Evolutionary conservation across 2,329 filamentous ascomycete species (phyloP).

Genomic region (Hypoxylon sp.): DNA sequence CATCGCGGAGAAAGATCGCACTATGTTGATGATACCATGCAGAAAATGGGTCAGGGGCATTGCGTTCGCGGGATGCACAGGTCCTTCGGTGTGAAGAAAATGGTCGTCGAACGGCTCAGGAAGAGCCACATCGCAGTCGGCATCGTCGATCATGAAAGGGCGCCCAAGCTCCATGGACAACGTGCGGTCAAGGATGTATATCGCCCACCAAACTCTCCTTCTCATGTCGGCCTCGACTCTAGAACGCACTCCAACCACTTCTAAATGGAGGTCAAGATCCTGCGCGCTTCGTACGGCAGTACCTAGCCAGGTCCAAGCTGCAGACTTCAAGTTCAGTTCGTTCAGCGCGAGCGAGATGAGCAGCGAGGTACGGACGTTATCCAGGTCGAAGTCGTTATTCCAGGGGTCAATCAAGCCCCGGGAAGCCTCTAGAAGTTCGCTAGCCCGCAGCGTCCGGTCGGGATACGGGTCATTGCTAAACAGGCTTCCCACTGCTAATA

Average conservation of each 20-base stretch:
- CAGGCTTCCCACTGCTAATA: constrained; percentile 85
- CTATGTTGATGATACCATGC: constrained; percentile 83
- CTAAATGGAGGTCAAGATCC: constrained; percentile 83
- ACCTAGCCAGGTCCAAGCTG: constrained; percentile 88
- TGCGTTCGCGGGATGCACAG: constrained; percentile 64
- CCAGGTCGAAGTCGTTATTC: constrained; percentile 81
- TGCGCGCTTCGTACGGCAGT: constrained; percentile 84
- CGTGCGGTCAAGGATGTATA: constrained; percentile 89
- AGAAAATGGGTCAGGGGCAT: constrained; percentile 77
- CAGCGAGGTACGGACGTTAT: constrained; percentile 79
- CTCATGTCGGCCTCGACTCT: constrained; percentile 87
- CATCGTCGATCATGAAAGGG: constrained; percentile 85
- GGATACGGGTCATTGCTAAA: constrained; percentile 72
- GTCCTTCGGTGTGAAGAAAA: constrained; percentile 72
- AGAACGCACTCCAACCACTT: constrained; percentile 76
- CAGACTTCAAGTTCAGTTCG: constrained; percentile 87
- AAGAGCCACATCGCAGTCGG: constrained; percentile 86
- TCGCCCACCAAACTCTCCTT: constrained; percentile 90
- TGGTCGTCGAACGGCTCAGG: constrained; percentile 87
- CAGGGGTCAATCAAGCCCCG: constrained; percentile 81
- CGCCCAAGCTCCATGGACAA: constrained; percentile 84
- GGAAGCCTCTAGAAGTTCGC: constrained; percentile 78
- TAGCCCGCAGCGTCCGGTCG: constrained; percentile 65
- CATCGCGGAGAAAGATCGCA: constrained; percentile 81
- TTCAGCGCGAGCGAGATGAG: constrained; percentile 83